Conservation (phyloP, 2,329 filamentous ascomycete species). For the Pseudogymnoascus sp. region DNA sequence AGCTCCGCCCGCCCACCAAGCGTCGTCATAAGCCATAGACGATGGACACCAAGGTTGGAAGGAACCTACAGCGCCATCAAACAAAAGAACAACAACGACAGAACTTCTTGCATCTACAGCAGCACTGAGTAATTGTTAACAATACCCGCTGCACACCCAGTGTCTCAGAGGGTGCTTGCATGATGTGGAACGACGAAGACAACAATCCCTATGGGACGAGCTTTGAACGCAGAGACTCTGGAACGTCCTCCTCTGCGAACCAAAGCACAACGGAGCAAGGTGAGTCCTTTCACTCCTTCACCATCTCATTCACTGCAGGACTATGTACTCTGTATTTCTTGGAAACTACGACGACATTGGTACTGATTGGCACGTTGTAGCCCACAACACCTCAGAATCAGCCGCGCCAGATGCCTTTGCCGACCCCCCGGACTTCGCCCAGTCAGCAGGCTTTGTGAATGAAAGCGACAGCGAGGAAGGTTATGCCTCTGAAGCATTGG, state of each 20-base stretch:
- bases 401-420: slow-evolving; percentile 61
- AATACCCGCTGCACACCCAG: not conserved
- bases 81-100: not conserved
- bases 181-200: slow-evolving; percentile 98
- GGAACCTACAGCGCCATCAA: not conserved
- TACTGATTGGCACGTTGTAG: slow-evolving; percentile 41
- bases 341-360: slow-evolving; percentile 28
- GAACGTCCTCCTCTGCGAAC: slow-evolving; percentile 58
- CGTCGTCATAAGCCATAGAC: not conserved
- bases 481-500: slow-evolving; percentile 31
- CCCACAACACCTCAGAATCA: slow-evolving; percentile 55
- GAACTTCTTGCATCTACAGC: not conserved
- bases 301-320: slow-evolving; percentile 18
- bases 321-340: slow-evolving; percentile 33
- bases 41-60: slow-evolving; percentile 5
- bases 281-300: slow-evolving; percentile 35
- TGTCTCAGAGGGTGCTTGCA: slow-evolving; percentile 22
- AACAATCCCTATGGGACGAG: slow-evolving; percentile 93
- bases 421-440: slow-evolving; percentile 14
- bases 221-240: slow-evolving; percentile 79
- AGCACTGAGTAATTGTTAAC: not conserved
- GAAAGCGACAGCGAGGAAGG: slow-evolving; percentile 41
- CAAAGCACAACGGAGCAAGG: slow-evolving; percentile 50
- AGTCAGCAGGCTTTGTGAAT: slow-evolving; percentile 18
- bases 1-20: slow-evolving; percentile 3